A percentile compares a stretch with the other conserved stretches of the same genome.
Evolutionary conservation across 805 yeast species (phyloP).

Genomic region (Diddensiella santjacobensis): DNA sequence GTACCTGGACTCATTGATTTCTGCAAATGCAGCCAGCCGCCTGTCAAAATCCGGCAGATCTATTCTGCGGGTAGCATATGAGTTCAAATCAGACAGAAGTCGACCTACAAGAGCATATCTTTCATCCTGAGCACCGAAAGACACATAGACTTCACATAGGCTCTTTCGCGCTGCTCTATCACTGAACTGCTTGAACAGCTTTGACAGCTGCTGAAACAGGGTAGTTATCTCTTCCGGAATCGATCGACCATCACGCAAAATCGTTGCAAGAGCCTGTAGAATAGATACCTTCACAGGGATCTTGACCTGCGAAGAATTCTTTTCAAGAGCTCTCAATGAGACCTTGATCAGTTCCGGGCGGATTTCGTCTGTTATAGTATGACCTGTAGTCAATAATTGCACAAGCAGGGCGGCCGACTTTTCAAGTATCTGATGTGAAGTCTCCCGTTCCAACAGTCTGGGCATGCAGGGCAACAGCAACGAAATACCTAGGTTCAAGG

Average conservation of each 20-base stretch:
- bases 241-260: slow-evolving; percentile 41
- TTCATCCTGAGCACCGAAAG: slow-evolving; percentile 52
- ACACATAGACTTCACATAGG: slow-evolving; percentile 55
- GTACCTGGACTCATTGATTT: slow-evolving; percentile 56
- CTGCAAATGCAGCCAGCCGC: slow-evolving; percentile 63
- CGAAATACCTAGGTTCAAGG: slow-evolving; percentile 28
- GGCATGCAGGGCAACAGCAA: slow-evolving; percentile 27
- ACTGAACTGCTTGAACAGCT: slow-evolving; percentile 53
- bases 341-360: slow-evolving; percentile 53
- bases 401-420: slow-evolving; percentile 25
- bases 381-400: slow-evolving; percentile 46
- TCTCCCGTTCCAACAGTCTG: slow-evolving; percentile 17
- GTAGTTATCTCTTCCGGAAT: slow-evolving; percentile 17
- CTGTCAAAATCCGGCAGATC: slow-evolving; percentile 77
- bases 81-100: slow-evolving; percentile 62
- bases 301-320: slow-evolving; percentile 50
- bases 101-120: slow-evolving; percentile 45
- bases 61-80: slow-evolving; percentile 58
- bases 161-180: slow-evolving; percentile 61
- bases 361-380: slow-evolving; percentile 52
- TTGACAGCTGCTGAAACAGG: slow-evolving; percentile 48
- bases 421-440: slow-evolving; percentile 16
- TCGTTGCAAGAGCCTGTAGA: slow-evolving; percentile 51
- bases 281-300: slow-evolving; percentile 52
- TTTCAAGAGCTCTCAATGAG: slow-evolving; percentile 56